Conservation (phyloP, 768 basidiomycete genomes). For the Tephrocybe sp. region DNA sequence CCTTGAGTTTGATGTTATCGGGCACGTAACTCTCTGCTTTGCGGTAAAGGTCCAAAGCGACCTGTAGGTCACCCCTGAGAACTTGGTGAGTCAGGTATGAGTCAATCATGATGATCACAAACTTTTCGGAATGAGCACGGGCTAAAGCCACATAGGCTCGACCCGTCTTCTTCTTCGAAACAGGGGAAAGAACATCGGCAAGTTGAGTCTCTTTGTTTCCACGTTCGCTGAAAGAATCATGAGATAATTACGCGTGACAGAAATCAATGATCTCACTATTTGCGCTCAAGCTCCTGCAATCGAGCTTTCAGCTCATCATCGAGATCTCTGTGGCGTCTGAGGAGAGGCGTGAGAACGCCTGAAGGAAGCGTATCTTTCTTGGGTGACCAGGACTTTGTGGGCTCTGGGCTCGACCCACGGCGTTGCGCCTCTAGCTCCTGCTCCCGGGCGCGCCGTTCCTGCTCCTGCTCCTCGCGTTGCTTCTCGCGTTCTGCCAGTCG, state of each 20-base stretch:
- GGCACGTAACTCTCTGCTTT: slow-evolving; percentile 82
- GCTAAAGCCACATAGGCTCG: slow-evolving; percentile 83
- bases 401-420: slow-evolving; percentile 16
- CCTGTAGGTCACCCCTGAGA: slow-evolving; percentile 71
- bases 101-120: slow-evolving; percentile 18
- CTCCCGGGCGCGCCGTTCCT: slow-evolving; percentile 32
- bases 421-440: slow-evolving; percentile 24
- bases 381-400: slow-evolving; percentile 31
- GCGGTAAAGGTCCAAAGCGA: slow-evolving; percentile 78
- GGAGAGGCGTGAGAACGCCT: slow-evolving; percentile 56
- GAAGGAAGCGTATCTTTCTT: slow-evolving; percentile 39
- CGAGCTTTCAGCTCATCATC: slow-evolving; percentile 65
- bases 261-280: slow-evolving; percentile 50
- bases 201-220: slow-evolving; percentile 59
- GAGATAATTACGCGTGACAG: slow-evolving; percentile 3
- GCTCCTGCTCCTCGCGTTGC: slow-evolving; percentile 34
- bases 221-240: slow-evolving; percentile 43
- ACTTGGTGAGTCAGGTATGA: slow-evolving; percentile 4
- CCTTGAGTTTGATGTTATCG: slow-evolving; percentile 82
- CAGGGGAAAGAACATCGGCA: slow-evolving; percentile 64
- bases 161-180: slow-evolving; percentile 79
- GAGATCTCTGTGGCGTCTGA: slow-evolving; percentile 64
- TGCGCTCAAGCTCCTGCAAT: slow-evolving; percentile 67
- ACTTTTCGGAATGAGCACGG: slow-evolving; percentile 80
- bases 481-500: slow-evolving; percentile 53